Evolutionary conservation across 331 rosid genomes (phyloP), one percentile per base, ranked within the genome.

Genomic region (Dryas integrifolia): DNA sequence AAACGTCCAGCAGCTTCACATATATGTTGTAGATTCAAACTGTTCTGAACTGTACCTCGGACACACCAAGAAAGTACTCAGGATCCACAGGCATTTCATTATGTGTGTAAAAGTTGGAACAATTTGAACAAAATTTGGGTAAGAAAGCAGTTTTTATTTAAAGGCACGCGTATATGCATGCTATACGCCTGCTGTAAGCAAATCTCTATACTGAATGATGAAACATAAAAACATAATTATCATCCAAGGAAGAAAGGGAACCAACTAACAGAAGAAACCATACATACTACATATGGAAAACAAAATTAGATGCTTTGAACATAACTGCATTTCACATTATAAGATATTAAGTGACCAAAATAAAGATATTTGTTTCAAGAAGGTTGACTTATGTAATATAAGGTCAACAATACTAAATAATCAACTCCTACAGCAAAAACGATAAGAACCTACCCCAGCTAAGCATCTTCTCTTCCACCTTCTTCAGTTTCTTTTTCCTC

Each of bases 391-490:
- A 45, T 9, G 3, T 26, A 49, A 5, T 5, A 51, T 12, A 39
- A 38, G 75, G 43, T 70, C 38, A 71, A 56, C 10, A 26, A 43
- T 50, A 51, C 16, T 11, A 15, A 70, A 74, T 52, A n/a, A 39
- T 18, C 30, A 52, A 16, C 4, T 9, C 61, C 45, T n/a, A 40
- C 9, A 26, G 26, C 14, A n/a, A 16, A 15, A 77, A 74, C 1
- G 62, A 70, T 9, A 26, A 39, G 50, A 79, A 66, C 92, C 50
- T 87, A 92, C 99, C 93, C 99, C 99, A 95, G 71, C 99, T 93
- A 76, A 92, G 99, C 86, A 95, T 92, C 87, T 75, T 95, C n/a
- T 95, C 97, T 86, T 95, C 98, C 66, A 86, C 90, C 82, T 80
- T 95, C 82, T 88, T 95, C 67, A 92, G 79, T 84, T 88, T 92